phyloP scores from a whole-genome alignment of 441 rosid species.

The Caryocar brasiliense region DNA sequence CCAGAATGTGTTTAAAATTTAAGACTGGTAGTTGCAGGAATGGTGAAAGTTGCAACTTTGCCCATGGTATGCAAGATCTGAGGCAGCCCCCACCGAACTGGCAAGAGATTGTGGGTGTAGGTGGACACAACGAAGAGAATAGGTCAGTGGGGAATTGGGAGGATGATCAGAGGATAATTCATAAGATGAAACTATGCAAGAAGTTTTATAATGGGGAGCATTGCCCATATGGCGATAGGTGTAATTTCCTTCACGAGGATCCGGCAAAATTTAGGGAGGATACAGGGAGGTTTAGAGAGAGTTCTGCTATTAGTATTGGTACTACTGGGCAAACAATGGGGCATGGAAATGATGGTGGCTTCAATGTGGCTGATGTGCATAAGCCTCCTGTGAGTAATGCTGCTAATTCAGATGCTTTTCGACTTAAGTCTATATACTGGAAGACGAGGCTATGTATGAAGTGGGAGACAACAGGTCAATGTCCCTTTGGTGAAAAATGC shows the following conservation, averaged over 20 bases:
- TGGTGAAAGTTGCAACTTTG: conserved; percentile 87
- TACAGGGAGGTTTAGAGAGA: conserved; percentile 57
- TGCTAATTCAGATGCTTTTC: conserved; percentile 19
- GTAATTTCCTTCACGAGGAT: conserved; percentile 88
- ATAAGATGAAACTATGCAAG: conserved; percentile 89
- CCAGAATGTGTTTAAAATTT: conserved; percentile 78
- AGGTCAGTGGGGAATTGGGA: conserved; percentile 56
- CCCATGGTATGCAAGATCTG: conserved; percentile 81
- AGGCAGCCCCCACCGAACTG: conserved; percentile 92
- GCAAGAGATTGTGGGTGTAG: conserved; percentile 73
- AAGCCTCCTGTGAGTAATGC: conserved; percentile 34
- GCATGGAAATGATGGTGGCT: conserved; percentile 24
- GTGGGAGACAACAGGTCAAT: conserved; percentile 69
- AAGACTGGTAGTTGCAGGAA: conserved; percentile 62
- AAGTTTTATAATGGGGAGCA: conserved; percentile 87
- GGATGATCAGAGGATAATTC: conserved; percentile 86
- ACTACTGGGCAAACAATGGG: conserved; percentile 29
- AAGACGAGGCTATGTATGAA: conserved; percentile 81
- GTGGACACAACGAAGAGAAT: conserved; percentile 37
- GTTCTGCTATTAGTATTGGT: conserved; percentile 73
- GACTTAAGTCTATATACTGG: conserved; percentile 67
- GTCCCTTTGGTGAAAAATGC: conserved; percentile 84
- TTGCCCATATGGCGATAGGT: conserved; percentile 88
- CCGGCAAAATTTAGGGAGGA: conserved; percentile 76
- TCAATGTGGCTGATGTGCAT: conserved; percentile 34